Percentiles rank a stretch among this genome's conserved stretches.
phyloP scores from a whole-genome alignment of 2,329 filamentous ascomycete genomes.

The Cercospora sp. region DNA sequence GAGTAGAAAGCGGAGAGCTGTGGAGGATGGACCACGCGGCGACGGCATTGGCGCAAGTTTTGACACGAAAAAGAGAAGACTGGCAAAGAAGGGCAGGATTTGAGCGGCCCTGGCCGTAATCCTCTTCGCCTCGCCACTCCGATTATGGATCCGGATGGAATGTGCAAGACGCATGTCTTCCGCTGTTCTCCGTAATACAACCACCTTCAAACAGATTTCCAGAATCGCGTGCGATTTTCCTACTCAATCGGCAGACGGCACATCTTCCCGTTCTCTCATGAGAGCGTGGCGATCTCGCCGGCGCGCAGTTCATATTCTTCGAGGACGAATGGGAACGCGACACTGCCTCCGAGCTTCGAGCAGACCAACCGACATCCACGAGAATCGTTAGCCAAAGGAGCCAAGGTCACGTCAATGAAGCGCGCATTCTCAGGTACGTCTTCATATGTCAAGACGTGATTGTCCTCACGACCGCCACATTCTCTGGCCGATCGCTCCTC shows the following conservation, averaged over 20 bases:
- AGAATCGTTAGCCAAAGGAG: background rate
- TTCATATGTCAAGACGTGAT: background rate
- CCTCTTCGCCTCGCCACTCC: background rate
- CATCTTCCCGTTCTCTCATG: background rate
- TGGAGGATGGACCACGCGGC: conserved; percentile 71
- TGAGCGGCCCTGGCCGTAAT: conserved; percentile 3
- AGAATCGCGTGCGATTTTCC: background rate
- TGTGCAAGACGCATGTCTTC: background rate
- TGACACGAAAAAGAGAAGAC: conserved; percentile 65
- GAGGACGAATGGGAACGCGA: background rate
- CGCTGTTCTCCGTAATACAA: background rate
- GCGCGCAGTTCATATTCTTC: background rate
- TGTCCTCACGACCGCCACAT: background rate
- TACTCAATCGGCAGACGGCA: background rate
- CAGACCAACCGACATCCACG: background rate
- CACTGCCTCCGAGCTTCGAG: background rate
- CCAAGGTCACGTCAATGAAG: background rate
- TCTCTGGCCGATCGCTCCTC: background rate
- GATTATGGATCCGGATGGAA: background rate
- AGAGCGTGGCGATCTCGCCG: background rate
- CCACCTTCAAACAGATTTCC: background rate
- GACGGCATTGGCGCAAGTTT: conserved; percentile 72
- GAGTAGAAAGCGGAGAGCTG: conserved; percentile 77
- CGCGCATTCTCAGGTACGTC: background rate
- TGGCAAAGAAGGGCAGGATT: conserved; percentile 44